Base-by-base conservation (phyloP, 2,329 filamentous ascomycete genomes). In the Allantophomopsis cytisporea region DNA sequence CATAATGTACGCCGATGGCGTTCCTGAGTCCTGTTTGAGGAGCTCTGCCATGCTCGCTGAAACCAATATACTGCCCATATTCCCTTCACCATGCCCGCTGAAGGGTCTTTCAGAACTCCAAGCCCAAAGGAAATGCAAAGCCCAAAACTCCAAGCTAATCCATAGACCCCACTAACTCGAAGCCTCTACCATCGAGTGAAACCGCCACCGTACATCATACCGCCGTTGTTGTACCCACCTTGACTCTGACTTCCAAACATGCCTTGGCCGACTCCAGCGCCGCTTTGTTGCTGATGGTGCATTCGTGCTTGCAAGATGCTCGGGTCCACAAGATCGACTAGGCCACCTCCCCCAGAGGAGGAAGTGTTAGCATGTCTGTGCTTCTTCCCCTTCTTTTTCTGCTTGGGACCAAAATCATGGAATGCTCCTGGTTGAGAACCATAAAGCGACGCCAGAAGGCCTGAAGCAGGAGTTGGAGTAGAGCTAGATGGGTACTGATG, bases 281-380 rank as follows among this genome's bases (percentile, higher is more conserved):
- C 83, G 67, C 78, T 82, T 68, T 83, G 80, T 53, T 78, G 73
- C 68, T 82, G 77, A 69, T 91, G 84, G 66, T 93, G 88, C 74
- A 94, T 83, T 75, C 88, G 85, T 65, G 86, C 86, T 73, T 94
- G 88, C 74, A 96, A 80, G 76, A 95, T 95, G 76, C 86, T 94
- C 75, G 89, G 89, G 86, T 96, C 88, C 74, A 84, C 86, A 88
- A 94, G 86, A 93, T 96, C 88, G 72, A 93, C 88, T 89, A 95
- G 79, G 73, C 85, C 88, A 84, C 86, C 85, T 78, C 87, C 88
- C 73, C 83, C 83, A 79, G 87, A 94, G 80, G 89, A 96, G 84
- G 88, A 94, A 89, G 89, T 95, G 86, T 95, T 94, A 91, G 87
- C 89, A 81, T 95, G 88, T 80, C 88, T 93, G 76, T 95, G 89